Evolutionary conservation across 495 filamentous ascomycete species (phyloP).

Genomic region (Evansstolkia leycettana): DNA sequence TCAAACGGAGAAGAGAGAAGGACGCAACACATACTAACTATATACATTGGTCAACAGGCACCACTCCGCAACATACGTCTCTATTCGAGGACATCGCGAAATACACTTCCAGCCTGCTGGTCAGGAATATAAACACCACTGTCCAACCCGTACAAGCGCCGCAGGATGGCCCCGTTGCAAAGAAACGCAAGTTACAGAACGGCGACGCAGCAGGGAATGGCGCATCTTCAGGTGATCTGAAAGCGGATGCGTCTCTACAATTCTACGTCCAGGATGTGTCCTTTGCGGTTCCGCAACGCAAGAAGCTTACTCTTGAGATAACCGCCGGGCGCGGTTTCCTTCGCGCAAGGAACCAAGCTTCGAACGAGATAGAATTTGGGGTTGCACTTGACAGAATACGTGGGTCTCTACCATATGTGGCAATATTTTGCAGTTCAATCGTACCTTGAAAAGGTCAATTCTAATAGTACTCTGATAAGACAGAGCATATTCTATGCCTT

Average conservation of each 20-base stretch:
- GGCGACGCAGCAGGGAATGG: slow-evolving; percentile 23
- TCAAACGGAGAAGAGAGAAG: not conserved
- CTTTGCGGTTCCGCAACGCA: slow-evolving; percentile 71
- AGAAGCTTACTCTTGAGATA: slow-evolving; percentile 79
- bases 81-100: slow-evolving; percentile 38
- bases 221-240: slow-evolving; percentile 30
- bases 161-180: slow-evolving; percentile 25
- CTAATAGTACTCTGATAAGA: slow-evolving; percentile 1
- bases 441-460: too few relatives aligned
- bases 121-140: slow-evolving; percentile 18
- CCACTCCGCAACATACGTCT: slow-evolving; percentile 25
- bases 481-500: slow-evolving; percentile 68
- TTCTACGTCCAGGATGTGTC: slow-evolving; percentile 61
- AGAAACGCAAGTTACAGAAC: slow-evolving; percentile 48
- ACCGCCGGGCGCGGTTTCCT: slow-evolving; percentile 43
- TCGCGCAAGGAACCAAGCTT: slow-evolving; percentile 52
- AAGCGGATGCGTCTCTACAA: slow-evolving; percentile 24
- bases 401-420: slow-evolving; percentile 41
- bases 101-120: slow-evolving; percentile 33
- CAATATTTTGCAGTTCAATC: too few relatives aligned
- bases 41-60: slow-evolving; percentile 11
- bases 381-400: slow-evolving; percentile 64
- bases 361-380: slow-evolving; percentile 54
- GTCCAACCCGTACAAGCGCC: slow-evolving; percentile 10
- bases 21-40: not conserved